Evolutionary conservation across 2,329 filamentous ascomycete genomes (phyloP), one percentile per base, ranked within the genome.

Genomic region (Pestalotiopsis sp.): DNA sequence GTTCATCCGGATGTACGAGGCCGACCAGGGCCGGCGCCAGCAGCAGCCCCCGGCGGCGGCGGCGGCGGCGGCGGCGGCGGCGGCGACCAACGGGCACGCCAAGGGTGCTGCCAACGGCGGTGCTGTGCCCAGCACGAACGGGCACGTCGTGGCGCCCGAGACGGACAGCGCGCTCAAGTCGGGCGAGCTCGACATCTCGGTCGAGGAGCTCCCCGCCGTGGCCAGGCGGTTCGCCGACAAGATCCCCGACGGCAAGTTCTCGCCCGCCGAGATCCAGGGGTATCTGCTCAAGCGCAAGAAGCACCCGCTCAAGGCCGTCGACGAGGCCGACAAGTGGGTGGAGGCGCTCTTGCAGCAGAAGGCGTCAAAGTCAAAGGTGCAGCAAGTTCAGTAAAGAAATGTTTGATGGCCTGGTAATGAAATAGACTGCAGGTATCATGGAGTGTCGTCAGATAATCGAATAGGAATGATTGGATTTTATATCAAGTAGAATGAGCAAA

Each of bases 261-360:
- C 75, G 57, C 88, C 90, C 0, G 90, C 90, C 0, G 86, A 91
- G 77, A 86, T 92, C 57, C 89, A 91, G 76, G 89, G 89, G 0
- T 92, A 90, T 76, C 74, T 92, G 68, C 79, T 91, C 60, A 90
- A 88, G 78, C 80, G 88, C 58, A 91, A 91, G 80, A 87, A 86
- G 79, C 82, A 84, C 45, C 89, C 89, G 6, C 79, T 80, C 11
- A 81, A 82, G 72, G 89, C 90, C 2, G 75, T 90, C 41, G 79
- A 80, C 23, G 87, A 90, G 74, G 85, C 84, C 2, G 80, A 81
- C 2, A 78, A 72, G 5, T 91, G 88, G 88, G 85, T 89, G 1
- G 81, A 84, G 68, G 85, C 81, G 1, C 79, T 85, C 70, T 62
- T 84, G 41, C 80, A 79, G 75, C 86, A 87, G 77, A 89, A 87